Base-by-base conservation (phyloP, 192 early-diverging fungal species). In the Umbelopsis ramanniana region DNA sequence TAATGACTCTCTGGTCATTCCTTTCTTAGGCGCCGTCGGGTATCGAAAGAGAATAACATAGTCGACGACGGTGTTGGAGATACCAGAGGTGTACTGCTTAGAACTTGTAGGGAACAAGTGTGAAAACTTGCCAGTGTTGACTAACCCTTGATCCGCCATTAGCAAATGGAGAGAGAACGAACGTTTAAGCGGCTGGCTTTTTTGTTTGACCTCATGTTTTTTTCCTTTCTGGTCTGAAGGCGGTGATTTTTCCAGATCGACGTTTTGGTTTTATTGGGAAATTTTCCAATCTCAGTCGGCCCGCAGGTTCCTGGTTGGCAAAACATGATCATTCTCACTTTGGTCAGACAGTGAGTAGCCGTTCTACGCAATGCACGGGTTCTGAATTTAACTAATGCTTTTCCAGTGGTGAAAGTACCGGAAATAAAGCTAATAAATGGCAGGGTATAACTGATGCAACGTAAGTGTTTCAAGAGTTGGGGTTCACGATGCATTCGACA, bases 11-110 rank as follows among this genome's bases (percentile, higher is more conserved):
- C 73, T 71, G 14, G 52, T 29, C 7, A 43, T 33, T 11, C n/a
- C 40, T 29, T 53, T 48, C 6, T 26, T 63, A 14, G 66, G 69
- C n/a, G 67, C 75, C 26, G 29, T 50, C 45, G 77, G 70, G 46
- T 78, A 84, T 21, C 74, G 76, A 69, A 84, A 81, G 67, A 84
- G 68, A 24, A 84, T 71, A 52, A 84, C 76, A 46, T 82, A 73
- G 46, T 84, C 83, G 0, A 78, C 81, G 23, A 63, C 57, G 15
- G 33, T 37, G 57, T 63, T 63, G 10, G 57, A 35, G 33, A 63
- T 37, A 63, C 57, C 57, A 9, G 26, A 11, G 26, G 29, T 38
- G 57, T 63, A 63, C 29, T 63, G 57, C 57, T 63, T 63, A 2
- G 57, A 35, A 63, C 29, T 37, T 12, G 57, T 63, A 2, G 57